phyloP scores from a whole-genome alignment of 441 rosid species.

The Isatis lusitanica region DNA sequence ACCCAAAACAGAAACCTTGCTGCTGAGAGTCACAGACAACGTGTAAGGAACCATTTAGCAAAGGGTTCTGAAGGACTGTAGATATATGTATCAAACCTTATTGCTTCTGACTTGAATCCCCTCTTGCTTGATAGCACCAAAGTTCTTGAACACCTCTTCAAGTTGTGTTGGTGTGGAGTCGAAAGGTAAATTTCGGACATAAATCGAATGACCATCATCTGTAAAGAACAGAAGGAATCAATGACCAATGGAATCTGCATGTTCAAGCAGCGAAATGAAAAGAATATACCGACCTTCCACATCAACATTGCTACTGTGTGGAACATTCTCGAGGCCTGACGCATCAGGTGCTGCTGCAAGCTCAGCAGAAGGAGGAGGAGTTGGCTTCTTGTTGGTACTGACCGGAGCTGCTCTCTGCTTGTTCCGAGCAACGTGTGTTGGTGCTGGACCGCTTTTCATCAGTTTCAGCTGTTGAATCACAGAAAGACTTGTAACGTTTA shows the following conservation, averaged over 20 bases:
- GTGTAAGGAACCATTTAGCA: constrained; percentile 26
- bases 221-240: not conserved
- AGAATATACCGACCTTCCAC: constrained; percentile 54
- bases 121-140: constrained; percentile 76
- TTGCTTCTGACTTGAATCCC: constrained; percentile 96
- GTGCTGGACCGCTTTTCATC: constrained; percentile 47
- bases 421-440: constrained; percentile 50
- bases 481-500: not conserved
- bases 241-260: not conserved
- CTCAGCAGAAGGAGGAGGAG: constrained; percentile 35
- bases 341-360: constrained; percentile 35
- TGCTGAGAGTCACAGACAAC: constrained; percentile 41
- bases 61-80: not conserved
- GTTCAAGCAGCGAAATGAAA: constrained; percentile 24
- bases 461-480: constrained; percentile 51
- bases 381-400: constrained; percentile 39
- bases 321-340: constrained; percentile 40
- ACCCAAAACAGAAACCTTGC: constrained; percentile 93
- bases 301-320: constrained; percentile 54
- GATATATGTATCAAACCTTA: constrained; percentile 54
- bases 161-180: constrained; percentile 75
- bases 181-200: constrained; percentile 83
- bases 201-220: constrained; percentile 84
- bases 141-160: constrained; percentile 65
- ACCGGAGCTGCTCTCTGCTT: constrained; percentile 43